A percentile compares a stretch with the other conserved stretches of the same genome.
Conservation (phyloP, 2,329 filamentous ascomycete genomes). For the Diaporthe citriasiana region DNA sequence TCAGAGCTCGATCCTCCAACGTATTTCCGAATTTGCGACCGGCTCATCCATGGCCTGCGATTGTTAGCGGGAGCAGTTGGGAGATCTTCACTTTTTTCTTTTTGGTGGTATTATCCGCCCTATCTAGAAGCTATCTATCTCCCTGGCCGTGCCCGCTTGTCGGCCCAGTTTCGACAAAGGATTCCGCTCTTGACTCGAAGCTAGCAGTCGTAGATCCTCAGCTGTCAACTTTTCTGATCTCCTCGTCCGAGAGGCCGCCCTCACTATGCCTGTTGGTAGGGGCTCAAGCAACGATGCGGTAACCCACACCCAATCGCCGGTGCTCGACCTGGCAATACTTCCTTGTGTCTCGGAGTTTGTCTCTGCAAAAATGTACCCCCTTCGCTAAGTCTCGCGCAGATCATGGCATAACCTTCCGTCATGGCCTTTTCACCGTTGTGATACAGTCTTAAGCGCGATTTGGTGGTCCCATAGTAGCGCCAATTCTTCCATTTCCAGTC, state of each 20-base stretch:
- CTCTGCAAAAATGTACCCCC: not conserved
- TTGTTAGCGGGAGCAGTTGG: not conserved
- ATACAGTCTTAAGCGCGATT: not conserved
- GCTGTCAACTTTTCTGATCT: not conserved
- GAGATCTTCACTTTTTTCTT: not conserved
- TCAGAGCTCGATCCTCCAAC: slow-evolving; percentile 3
- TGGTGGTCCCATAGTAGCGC: not conserved
- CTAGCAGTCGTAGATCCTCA: not conserved
- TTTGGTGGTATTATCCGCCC: slow-evolving; percentile 6
- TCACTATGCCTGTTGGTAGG: not conserved
- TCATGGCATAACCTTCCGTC: not conserved
- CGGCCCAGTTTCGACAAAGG: not conserved
- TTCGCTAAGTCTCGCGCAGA: not conserved
- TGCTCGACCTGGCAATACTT: not conserved
- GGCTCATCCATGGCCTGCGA: not conserved
- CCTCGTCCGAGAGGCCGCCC: not conserved
- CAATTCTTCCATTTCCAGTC: slow-evolving; percentile 10
- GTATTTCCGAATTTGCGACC: not conserved
- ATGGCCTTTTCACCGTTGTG: not conserved
- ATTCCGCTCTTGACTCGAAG: not conserved
- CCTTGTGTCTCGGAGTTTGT: not conserved
- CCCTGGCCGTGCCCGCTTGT: not conserved
- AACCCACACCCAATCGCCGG: not conserved
- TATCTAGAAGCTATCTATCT: slow-evolving; percentile 20
- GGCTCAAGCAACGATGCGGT: not conserved